These are phyloP conservation scores for Nitzschia inconspicua DNA, from an alignment of 108 stramenopile genomes.

Conservation along the genomic window DNA sequence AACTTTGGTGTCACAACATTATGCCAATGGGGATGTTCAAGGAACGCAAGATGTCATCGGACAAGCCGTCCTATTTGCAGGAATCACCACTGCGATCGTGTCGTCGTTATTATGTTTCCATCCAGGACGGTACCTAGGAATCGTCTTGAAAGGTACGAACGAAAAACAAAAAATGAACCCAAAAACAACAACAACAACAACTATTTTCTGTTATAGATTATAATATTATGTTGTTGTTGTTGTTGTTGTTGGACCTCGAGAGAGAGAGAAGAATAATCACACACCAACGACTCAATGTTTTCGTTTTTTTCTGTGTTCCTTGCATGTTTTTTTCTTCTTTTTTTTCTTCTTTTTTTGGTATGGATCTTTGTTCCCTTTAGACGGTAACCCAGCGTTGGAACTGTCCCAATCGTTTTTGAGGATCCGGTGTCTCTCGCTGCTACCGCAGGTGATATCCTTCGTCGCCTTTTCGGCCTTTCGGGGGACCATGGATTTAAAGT, in stretches of 20 bases:
- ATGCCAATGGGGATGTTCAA: conserved; percentile 58
- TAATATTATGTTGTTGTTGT: no score
- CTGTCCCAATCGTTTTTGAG: conserved; percentile 67
- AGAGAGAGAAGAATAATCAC: no score
- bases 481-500: conserved; percentile 53
- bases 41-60: conserved; percentile 59
- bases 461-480: conserved; percentile 43
- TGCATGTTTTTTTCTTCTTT: not conserved
- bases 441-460: conserved; percentile 61
- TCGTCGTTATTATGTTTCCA: conserved; percentile 43
- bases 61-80: conserved; percentile 58
- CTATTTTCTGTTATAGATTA: no score
- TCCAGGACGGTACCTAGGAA: conserved; percentile 42
- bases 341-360: not conserved
- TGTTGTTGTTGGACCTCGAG: no score
- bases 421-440: conserved; percentile 66
- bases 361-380: conserved; percentile 7
- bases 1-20: conserved; percentile 66
- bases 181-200: no score
- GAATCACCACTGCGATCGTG: conserved; percentile 42
- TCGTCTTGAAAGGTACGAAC: conserved; percentile 45
- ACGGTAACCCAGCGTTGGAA: conserved; percentile 63
- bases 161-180: no score
- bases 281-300: not conserved
- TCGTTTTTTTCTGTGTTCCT: no score